phyloP scores from a whole-genome alignment of 2,329 filamentous ascomycete genomes.

The Monilinia fructicola region DNA sequence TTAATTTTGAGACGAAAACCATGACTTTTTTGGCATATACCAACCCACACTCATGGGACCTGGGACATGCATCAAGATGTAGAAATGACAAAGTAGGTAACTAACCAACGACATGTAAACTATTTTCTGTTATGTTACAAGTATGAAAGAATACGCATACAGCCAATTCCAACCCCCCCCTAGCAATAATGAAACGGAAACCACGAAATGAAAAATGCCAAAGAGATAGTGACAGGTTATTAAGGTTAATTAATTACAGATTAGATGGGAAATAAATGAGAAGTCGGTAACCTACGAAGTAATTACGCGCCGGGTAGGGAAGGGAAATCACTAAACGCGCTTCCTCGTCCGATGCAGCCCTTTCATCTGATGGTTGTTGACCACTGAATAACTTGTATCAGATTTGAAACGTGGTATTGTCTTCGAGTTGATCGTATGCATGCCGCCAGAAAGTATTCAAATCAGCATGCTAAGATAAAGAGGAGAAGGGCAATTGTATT shows the following conservation, averaged over 20 bases:
- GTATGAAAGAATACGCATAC: not conserved
- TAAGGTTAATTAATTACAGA: no score
- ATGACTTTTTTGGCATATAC: not conserved
- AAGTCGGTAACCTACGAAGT: not conserved
- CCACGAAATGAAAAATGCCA: not conserved
- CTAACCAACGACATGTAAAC: not conserved
- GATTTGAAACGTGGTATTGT: no score
- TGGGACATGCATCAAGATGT: not conserved
- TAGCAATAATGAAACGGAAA: conserved; percentile 2
- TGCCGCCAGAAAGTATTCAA: no score
- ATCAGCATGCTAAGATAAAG: no score
- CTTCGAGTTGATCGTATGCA: no score
- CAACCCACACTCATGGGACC: not conserved
- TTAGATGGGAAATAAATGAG: not conserved
- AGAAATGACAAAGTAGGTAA: not conserved
- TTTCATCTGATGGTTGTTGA: no score
- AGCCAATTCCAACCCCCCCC: not conserved
- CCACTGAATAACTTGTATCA: no score
- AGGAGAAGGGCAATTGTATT: no score
- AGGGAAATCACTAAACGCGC: no score
- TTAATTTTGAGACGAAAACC: not conserved
- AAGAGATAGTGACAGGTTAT: not conserved
- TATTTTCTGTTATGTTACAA: not conserved
- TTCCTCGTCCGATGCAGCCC: conserved; percentile 2
- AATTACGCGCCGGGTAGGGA: no score